A percentile compares a stretch with the other conserved stretches of the same genome.
These are phyloP conservation scores for Viola odorata DNA, from an alignment of 345 rosid species.

Conservation along the genomic window DNA sequence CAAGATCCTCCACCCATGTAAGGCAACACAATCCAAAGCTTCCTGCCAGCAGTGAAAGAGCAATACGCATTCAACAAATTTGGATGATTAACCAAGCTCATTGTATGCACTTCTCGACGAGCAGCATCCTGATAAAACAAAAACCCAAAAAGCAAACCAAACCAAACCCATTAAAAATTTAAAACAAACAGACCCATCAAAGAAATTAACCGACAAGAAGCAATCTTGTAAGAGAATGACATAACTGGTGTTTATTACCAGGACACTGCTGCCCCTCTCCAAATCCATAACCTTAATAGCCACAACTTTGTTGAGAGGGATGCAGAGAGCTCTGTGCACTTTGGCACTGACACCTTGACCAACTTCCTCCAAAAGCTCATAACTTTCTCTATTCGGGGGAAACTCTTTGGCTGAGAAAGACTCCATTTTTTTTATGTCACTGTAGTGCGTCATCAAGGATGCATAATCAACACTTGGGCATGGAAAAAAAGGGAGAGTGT, in stretches of 20 bases:
- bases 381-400: conserved; percentile 68
- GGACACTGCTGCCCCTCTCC: conserved; percentile 90
- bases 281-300: conserved; percentile 96
- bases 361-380: conserved; percentile 79
- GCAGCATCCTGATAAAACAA: conserved; percentile 58
- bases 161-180: too few relatives aligned
- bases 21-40: conserved; percentile 99
- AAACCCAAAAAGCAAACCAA: too few relatives aligned
- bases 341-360: conserved; percentile 97
- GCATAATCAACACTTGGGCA: too few relatives aligned
- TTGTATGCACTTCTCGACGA: conserved; percentile 92
- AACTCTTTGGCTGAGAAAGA: conserved; percentile 50
- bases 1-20: conserved; percentile 99
- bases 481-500: too few relatives aligned
- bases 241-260: conserved; percentile 39
- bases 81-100: conserved; percentile 85
- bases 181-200: too few relatives aligned
- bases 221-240: too few relatives aligned
- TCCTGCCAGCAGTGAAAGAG: conserved; percentile 72
- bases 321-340: conserved; percentile 84
- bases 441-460: too few relatives aligned
- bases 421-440: conserved; percentile 40
- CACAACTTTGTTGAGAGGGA: conserved; percentile 76
- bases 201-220: too few relatives aligned
- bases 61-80: conserved; percentile 81